Percentiles rank a stretch among this genome's conserved stretches.
phyloP scores from a whole-genome alignment of 805 yeast genomes.

The Cephaloascus albidus region DNA sequence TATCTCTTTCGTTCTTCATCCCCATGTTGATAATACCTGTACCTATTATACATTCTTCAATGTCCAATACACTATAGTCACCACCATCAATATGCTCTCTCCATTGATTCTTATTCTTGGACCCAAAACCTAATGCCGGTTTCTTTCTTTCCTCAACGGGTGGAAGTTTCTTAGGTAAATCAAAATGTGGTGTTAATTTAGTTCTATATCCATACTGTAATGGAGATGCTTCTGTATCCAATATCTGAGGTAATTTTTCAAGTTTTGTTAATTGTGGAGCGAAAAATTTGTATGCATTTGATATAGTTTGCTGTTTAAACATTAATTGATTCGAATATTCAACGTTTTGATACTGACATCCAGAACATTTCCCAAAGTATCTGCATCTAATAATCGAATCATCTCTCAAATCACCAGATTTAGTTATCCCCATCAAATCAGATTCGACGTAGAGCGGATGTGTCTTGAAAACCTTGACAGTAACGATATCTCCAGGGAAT shows the following conservation, averaged over 20 bases:
- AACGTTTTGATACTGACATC: constrained; percentile 86
- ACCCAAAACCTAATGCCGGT: constrained; percentile 86
- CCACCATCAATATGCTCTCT: constrained; percentile 47
- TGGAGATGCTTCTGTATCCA: constrained; percentile 69
- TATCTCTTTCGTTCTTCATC: constrained; percentile 55
- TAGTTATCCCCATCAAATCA: constrained; percentile 51
- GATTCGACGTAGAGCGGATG: constrained; percentile 68
- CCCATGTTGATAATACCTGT: constrained; percentile 73
- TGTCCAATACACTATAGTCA: constrained; percentile 63
- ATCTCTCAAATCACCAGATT: constrained; percentile 27
- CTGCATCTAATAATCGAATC: constrained; percentile 60
- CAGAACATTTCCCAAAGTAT: constrained; percentile 89
- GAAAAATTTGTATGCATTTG: constrained; percentile 72
- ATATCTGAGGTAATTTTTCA: constrained; percentile 48
- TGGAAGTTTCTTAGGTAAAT: constrained; percentile 50
- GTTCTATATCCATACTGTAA: constrained; percentile 73
- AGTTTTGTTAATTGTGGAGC: constrained; percentile 42
- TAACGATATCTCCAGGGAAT: constrained; percentile 75
- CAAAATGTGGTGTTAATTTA: constrained; percentile 93
- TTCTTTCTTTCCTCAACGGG: constrained; percentile 16
- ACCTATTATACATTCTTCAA: constrained; percentile 90
- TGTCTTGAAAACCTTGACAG: constrained; percentile 65
- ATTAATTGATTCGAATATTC: constrained; percentile 64
- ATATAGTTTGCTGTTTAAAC: constrained; percentile 66
- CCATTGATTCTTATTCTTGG: constrained; percentile 73